Evolutionary conservation across 768 basidiomycete genomes (phyloP).

Genomic region (Trametes cingulata): DNA sequence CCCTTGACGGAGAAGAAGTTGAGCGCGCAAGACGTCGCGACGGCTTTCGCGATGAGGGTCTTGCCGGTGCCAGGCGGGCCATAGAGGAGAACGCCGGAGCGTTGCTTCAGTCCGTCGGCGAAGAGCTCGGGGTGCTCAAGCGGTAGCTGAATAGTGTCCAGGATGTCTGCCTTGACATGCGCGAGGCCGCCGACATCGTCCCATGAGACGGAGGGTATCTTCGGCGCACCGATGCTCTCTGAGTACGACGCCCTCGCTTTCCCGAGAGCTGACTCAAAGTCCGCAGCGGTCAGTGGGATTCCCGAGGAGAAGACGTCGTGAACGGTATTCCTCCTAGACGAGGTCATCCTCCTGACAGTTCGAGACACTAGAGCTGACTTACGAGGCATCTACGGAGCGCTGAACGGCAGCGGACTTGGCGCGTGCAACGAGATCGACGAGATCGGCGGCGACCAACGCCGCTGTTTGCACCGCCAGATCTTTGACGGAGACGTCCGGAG

Average conservation of each 20-base stretch:
- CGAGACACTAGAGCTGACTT: constrained; percentile 20
- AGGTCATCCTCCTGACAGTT: background rate
- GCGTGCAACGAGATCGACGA: constrained; percentile 65
- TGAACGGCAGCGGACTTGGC: constrained; percentile 57
- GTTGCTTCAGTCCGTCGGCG: constrained; percentile 87
- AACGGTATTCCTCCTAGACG: background rate
- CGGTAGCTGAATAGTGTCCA: constrained; percentile 94
- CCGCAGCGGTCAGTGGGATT: constrained; percentile 50
- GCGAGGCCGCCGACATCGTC: constrained; percentile 95
- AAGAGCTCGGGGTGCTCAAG: constrained; percentile 90
- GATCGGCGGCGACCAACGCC: constrained; percentile 81
- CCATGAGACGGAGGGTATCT: constrained; percentile 94
- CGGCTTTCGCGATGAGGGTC: constrained; percentile 92
- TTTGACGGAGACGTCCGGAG: constrained; percentile 78
- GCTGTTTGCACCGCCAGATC: constrained; percentile 85
- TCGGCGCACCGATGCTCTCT: constrained; percentile 94
- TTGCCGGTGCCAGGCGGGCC: constrained; percentile 97
- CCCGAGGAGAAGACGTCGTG: constrained; percentile 40
- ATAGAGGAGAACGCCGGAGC: constrained; percentile 91
- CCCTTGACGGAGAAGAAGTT: constrained; percentile 99
- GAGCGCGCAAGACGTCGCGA: constrained; percentile 91
- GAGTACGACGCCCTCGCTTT: constrained; percentile 78
- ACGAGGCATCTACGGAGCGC: constrained; percentile 43
- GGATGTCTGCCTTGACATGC: constrained; percentile 84
- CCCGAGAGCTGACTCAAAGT: constrained; percentile 73